These are phyloP conservation scores for Mrakia hoshinonis DNA, from an alignment of 768 basidiomycete genomes.

Conservation along the genomic window DNA sequence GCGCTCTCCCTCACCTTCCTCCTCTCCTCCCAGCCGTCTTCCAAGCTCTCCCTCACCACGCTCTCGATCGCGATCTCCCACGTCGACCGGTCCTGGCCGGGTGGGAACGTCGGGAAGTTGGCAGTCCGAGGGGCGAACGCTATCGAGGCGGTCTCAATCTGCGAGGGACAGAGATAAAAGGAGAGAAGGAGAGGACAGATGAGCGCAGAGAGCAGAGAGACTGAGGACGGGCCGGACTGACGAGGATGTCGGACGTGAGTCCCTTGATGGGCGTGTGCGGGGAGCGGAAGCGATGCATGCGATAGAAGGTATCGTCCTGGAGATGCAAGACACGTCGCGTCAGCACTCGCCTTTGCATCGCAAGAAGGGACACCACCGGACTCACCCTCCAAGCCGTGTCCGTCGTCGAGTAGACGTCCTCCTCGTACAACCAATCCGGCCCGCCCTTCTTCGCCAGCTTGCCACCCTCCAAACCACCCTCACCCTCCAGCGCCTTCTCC, in stretches of 20 bases:
- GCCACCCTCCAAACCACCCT: neutral
- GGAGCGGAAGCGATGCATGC: conserved; percentile 29
- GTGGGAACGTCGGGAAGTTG: conserved; percentile 14
- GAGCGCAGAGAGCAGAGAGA: neutral
- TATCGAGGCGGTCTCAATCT: conserved; percentile 27
- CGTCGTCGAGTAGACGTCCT: conserved; percentile 10
- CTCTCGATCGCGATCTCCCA: neutral
- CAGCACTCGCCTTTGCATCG: neutral
- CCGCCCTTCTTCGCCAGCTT: conserved; percentile 21
- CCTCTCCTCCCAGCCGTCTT: conserved; percentile 24
- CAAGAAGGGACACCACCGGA: neutral
- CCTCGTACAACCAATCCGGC: conserved; percentile 26
- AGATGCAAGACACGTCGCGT: neutral
- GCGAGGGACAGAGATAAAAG: neutral
- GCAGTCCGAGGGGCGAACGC: neutral
- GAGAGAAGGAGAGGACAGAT: neutral
- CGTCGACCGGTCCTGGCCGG: conserved; percentile 6
- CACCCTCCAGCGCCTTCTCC: neutral
- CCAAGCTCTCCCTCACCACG: conserved; percentile 15
- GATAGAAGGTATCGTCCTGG: conserved; percentile 17
- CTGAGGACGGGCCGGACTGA: neutral
- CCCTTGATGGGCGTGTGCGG: conserved; percentile 26
- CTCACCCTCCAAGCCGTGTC: conserved; percentile 23
- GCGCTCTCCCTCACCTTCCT: neutral
- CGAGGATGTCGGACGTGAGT: conserved; percentile 27